Evolutionary conservation across 2,329 filamentous ascomycete genomes (phyloP).

Genomic region (Aspergillus viridinutans): DNA sequence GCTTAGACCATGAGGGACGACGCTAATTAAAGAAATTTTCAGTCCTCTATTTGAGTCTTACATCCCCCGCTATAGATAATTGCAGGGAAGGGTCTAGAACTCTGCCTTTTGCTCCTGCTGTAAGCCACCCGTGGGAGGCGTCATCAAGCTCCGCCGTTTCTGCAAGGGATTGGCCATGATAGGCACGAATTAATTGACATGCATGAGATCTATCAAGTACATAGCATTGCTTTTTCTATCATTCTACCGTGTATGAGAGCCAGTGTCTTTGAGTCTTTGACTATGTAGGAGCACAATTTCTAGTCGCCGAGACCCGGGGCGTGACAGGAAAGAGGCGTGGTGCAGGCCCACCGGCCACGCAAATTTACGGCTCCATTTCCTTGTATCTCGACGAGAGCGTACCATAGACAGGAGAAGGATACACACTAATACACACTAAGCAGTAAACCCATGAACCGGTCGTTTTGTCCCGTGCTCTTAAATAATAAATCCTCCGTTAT

Average conservation of each 20-base stretch:
- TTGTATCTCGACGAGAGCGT: too few species aligned
- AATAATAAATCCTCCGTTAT: neutral
- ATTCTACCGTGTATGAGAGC: neutral
- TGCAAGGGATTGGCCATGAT: neutral
- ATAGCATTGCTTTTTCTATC: neutral
- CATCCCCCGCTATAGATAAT: too few species aligned
- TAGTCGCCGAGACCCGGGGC: neutral
- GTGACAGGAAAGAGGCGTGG: neutral
- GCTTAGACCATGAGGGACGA: neutral
- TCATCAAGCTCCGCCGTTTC: neutral
- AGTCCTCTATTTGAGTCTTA: too few species aligned
- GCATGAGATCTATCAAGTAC: neutral
- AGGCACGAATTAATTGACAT: neutral
- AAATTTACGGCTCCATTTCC: neutral
- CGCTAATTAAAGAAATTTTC: neutral
- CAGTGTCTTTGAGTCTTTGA: too few species aligned
- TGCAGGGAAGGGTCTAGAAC: neutral
- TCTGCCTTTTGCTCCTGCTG: neutral
- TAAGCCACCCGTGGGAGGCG: neutral
- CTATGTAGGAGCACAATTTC: too few species aligned
- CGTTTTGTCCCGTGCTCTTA: neutral
- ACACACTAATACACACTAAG: neutral
- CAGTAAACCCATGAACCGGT: neutral
- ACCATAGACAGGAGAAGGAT: neutral
- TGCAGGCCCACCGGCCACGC: neutral